Base-by-base conservation (phyloP, 495 filamentous ascomycete species). In the Oidiodendron maius region DNA sequence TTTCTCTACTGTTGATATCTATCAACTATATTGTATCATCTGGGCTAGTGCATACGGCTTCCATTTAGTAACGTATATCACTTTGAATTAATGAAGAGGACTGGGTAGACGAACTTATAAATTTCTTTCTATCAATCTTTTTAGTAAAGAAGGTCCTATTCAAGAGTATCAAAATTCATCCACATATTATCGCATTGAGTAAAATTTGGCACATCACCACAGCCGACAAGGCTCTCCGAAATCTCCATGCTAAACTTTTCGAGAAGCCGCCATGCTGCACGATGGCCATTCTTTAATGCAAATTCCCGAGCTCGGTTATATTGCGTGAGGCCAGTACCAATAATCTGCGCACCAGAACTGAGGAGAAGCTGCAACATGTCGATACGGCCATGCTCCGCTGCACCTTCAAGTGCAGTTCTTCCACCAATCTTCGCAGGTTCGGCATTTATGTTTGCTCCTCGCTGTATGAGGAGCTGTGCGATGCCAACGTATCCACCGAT, bases 341-440 rank as follows among this genome's bases (percentile, higher is more conserved):
- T 48, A 46, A 43, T 21, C 17, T 34, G 16, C n/a, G 40, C 48
- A n/a, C 38, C 43, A 18, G 40, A 24, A 18, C 30, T 47, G 55
- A 13, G 18, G 50, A 22, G 53, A 57, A 44, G 58, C 48, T 13
- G 51, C 48, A 48, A 10, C 62, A 71, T 71, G 50, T 71, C 69
- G 12, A 71, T 52, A 8, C 70, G 61, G 9, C 70, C 69, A 35
- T 68, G 52, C 52, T 71, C 69, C 9, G 70, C 69, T 24, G 70
- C 67, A 13, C 64, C 69, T 48, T 66, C 59, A 2, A 74, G 48
- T 2, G 70, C 61, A 11, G 70, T 72, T 30, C 69, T 39, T 0
- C 70, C 71, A 9, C 53, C 0, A 0, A 38, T 17, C 17, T 36
- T 24, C 41, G 61, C 48, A 26, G 55, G 23, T 1, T 46, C 36